Evolutionary conservation across 2,329 filamentous ascomycete species (phyloP).

Genomic region (Lachnellula hyalina): DNA sequence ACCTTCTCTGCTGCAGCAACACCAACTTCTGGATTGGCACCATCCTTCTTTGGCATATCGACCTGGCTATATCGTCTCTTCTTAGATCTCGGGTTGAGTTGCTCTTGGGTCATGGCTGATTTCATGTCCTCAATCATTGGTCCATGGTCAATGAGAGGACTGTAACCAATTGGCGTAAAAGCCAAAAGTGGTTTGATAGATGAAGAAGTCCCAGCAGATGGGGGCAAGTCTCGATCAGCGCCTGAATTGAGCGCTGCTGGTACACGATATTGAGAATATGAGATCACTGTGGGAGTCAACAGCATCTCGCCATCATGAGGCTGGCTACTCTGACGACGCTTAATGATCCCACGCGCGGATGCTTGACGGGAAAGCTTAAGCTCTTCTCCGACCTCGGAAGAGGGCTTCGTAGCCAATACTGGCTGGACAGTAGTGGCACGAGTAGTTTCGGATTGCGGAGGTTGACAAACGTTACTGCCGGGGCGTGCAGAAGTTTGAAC

Average conservation of each 20-base stretch:
- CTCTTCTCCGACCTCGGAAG: neutral
- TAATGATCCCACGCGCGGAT: neutral
- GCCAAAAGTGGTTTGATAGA: neutral
- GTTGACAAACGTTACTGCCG: neutral
- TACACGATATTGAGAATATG: too few species aligned
- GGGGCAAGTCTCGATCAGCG: neutral
- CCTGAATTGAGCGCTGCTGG: neutral
- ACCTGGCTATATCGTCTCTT: neutral
- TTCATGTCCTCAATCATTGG: neutral
- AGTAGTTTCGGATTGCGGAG: neutral
- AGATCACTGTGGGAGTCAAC: neutral
- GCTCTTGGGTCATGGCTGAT: neutral
- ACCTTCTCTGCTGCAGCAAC: neutral
- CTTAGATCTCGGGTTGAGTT: neutral
- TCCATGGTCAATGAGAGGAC: neutral
- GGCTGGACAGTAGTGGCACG: neutral
- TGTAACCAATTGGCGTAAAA: neutral
- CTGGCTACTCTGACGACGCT: neutral
- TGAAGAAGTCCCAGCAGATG: neutral
- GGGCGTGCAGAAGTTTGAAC: neutral
- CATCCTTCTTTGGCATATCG: neutral
- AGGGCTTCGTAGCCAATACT: neutral
- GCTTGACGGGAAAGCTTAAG: neutral
- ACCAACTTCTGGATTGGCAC: neutral
- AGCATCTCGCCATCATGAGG: neutral